phyloP scores from a whole-genome alignment of 2,329 filamentous ascomycete genomes.

The Clathrospora elynae region DNA sequence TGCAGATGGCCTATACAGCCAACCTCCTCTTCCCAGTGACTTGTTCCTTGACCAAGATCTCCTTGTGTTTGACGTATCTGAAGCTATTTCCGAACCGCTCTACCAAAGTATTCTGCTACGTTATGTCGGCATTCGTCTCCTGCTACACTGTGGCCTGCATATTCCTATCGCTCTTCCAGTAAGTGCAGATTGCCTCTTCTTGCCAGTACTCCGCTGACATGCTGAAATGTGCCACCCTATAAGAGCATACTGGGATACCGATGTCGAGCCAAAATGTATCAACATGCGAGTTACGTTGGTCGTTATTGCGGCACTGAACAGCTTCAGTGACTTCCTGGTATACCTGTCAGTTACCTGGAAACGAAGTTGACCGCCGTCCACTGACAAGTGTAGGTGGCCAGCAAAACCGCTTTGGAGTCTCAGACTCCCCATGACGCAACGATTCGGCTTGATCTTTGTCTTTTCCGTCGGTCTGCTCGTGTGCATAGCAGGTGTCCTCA shows the following conservation, averaged over 20 bases:
- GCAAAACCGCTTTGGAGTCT: conserved; percentile 34
- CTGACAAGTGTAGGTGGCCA: conserved; percentile 27
- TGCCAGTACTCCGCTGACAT: conserved; percentile 1
- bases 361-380: not conserved
- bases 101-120: conserved; percentile 30
- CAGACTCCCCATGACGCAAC: conserved; percentile 35
- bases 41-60: conserved; percentile 36
- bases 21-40: conserved; percentile 32
- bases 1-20: conserved; percentile 27
- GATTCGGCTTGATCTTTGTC: conserved; percentile 34
- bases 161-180: conserved; percentile 33
- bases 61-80: conserved; percentile 38
- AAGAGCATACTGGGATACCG: conserved; percentile 27
- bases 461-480: conserved; percentile 36
- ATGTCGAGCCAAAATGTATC: conserved; percentile 30
- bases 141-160: conserved; percentile 29
- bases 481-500: conserved; percentile 34
- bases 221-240: conserved; percentile 27
- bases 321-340: conserved; percentile 36
- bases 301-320: conserved; percentile 38
- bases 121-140: conserved; percentile 23
- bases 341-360: conserved; percentile 26
- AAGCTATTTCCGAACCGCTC: conserved; percentile 32
- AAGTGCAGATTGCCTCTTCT: conserved; percentile 3
- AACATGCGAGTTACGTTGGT: conserved; percentile 30